Evolutionary conservation across 768 basidiomycete species (phyloP).

Genomic region (Leccinum incarnatum): DNA sequence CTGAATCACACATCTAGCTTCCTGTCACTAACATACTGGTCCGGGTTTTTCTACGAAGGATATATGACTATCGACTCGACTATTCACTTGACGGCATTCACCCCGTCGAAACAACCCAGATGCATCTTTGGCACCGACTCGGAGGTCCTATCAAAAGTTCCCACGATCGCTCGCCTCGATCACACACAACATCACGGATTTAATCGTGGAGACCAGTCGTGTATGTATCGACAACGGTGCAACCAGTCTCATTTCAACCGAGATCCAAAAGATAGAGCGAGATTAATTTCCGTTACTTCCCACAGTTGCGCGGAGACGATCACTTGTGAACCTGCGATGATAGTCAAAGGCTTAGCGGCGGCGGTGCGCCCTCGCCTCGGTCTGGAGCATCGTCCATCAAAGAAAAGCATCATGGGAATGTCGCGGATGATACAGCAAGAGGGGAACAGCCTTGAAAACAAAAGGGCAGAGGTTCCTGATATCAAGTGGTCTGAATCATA

Average conservation of each 20-base stretch:
- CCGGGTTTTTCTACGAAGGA: neutral
- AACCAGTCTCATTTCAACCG: neutral
- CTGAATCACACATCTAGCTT: neutral
- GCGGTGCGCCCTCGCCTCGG: neutral
- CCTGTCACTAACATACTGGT: neutral
- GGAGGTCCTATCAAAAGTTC: neutral
- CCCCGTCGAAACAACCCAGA: neutral
- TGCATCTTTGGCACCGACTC: neutral
- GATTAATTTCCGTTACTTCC: neutral
- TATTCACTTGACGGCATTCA: neutral
- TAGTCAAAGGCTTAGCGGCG: neutral
- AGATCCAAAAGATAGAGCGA: neutral
- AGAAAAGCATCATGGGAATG: neutral
- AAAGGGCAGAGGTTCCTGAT: neutral
- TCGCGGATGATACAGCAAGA: neutral
- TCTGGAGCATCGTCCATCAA: neutral
- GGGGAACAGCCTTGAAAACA: neutral
- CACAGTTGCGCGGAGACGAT: neutral
- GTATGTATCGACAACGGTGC: neutral
- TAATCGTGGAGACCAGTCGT: neutral
- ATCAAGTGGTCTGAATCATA: neutral
- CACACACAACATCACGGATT: neutral
- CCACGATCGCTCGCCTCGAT: neutral
- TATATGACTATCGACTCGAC: neutral
- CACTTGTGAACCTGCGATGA: neutral